phyloP scores from a whole-genome alignment of 2,329 filamentous ascomycete species.

The Tolypocladium tropicale region DNA sequence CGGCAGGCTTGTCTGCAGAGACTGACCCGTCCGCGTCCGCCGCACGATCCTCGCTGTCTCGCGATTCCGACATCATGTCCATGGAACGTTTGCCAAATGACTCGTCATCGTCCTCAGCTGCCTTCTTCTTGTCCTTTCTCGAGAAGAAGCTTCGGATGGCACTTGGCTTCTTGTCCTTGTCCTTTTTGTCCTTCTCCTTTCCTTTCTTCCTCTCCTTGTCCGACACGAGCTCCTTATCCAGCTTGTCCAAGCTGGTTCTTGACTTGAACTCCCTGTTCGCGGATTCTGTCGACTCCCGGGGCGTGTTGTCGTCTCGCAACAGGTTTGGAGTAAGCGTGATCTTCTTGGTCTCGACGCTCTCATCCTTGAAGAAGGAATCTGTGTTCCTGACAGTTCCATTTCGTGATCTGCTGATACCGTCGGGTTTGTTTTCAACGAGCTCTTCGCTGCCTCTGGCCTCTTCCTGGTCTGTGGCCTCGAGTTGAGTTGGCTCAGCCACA shows the following conservation, averaged over 20 bases:
- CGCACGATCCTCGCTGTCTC: conserved; percentile 32
- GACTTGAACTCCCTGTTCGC: conserved; percentile 39
- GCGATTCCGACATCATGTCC: conserved; percentile 36
- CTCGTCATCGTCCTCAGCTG: conserved; percentile 48
- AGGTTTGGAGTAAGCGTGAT: conserved; percentile 93
- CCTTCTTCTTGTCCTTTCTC: conserved; percentile 50
- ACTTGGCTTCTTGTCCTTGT: conserved; percentile 56
- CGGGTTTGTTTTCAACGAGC: conserved; percentile 44
- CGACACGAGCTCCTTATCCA: conserved; percentile 40
- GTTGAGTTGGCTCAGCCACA: conserved; percentile 19
- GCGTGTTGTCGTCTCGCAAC: conserved; percentile 64
- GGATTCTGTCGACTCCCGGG: conserved; percentile 41
- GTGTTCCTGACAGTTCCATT: conserved; percentile 85
- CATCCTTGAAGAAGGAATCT: conserved; percentile 96
- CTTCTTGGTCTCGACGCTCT: conserved; percentile 90
- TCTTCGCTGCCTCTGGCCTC: conserved; percentile 51
- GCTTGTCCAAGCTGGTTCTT: conserved; percentile 64
- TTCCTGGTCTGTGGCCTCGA: conserved; percentile 24
- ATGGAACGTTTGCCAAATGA: conserved; percentile 52
- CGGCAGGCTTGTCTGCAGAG: conserved; percentile 31
- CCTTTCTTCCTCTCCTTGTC: conserved; percentile 70
- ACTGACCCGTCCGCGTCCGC: conserved; percentile 33
- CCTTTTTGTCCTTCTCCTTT: conserved; percentile 62
- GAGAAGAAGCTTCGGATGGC: conserved; percentile 52
- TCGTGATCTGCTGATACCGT: conserved; percentile 53